phyloP scores from a whole-genome alignment of 179 eudicot genomes.

The Spergularia azorica region DNA sequence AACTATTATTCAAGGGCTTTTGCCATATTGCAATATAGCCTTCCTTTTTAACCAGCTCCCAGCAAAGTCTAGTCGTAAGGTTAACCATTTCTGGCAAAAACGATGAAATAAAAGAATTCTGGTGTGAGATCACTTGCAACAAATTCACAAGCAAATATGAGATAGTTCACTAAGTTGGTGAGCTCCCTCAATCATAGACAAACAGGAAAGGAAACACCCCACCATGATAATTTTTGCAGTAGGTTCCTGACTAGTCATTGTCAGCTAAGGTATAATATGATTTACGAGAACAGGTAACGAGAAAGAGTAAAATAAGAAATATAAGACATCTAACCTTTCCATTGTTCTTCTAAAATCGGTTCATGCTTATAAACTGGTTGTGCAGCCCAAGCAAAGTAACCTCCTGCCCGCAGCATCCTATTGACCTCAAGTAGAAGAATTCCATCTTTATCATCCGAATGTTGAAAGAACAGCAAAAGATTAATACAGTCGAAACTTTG shows the following conservation, averaged over 20 bases:
- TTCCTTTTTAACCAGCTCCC: slow-evolving; percentile 92
- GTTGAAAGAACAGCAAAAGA: slow-evolving; percentile 14
- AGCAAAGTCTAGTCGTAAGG: slow-evolving; percentile 83
- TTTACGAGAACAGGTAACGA: not conserved
- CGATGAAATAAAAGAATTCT: slow-evolving; percentile 9
- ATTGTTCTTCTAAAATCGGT: slow-evolving; percentile 70
- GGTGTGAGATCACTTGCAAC: slow-evolving; percentile 3
- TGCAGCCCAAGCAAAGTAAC: slow-evolving; percentile 98
- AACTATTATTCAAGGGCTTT: slow-evolving; percentile 84
- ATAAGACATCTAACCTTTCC: slow-evolving; percentile 63
- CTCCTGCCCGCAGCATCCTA: slow-evolving; percentile 91
- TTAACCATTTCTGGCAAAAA: slow-evolving; percentile 76
- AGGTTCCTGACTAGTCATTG: not conserved
- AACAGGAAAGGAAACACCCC: not conserved
- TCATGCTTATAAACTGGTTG: slow-evolving; percentile 99
- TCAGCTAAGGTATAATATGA: not conserved
- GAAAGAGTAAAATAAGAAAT: not conserved
- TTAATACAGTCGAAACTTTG: slow-evolving; percentile 11
- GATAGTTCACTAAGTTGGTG: not conserved
- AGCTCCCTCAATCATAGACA: not conserved
- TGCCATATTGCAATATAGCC: slow-evolving; percentile 97
- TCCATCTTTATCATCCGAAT: slow-evolving; percentile 61
- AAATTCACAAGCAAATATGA: not conserved
- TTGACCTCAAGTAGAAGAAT: slow-evolving; percentile 95
- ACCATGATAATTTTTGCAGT: not conserved